Evolutionary conservation across 1,284 basidiomycete genomes (phyloP).

Genomic region (Agroathelia rolfsii): DNA sequence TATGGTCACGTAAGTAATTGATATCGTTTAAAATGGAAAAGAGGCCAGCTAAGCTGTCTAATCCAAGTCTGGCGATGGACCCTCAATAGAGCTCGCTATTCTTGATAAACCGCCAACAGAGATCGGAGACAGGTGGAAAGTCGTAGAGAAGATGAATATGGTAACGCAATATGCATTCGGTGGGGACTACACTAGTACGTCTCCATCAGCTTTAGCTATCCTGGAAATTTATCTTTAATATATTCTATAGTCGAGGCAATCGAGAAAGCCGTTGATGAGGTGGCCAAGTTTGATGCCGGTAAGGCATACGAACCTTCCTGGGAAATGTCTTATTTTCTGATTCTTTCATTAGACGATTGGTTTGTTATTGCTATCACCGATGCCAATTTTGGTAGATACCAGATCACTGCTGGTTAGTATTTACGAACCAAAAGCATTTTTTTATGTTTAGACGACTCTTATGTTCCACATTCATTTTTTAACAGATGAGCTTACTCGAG

Average conservation of each 20-base stretch:
- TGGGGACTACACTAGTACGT: slow-evolving; percentile 51
- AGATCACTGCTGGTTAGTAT: too few species aligned
- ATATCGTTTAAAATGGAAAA: neutral
- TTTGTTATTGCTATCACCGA: slow-evolving; percentile 62
- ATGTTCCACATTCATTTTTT: too few species aligned
- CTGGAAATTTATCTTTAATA: slow-evolving; percentile 4
- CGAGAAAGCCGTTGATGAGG: slow-evolving; percentile 46
- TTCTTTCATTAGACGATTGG: slow-evolving; percentile 41
- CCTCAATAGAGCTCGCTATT: slow-evolving; percentile 43
- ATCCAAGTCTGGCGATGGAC: slow-evolving; percentile 49
- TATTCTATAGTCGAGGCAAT: slow-evolving; percentile 46
- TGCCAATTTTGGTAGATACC: slow-evolving; percentile 55
- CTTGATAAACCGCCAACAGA: slow-evolving; percentile 36
- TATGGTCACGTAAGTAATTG: slow-evolving; percentile 52
- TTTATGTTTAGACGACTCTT: too few species aligned
- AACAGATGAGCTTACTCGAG: slow-evolving; percentile 42
- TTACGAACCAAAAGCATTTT: too few species aligned
- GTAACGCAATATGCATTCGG: slow-evolving; percentile 58
- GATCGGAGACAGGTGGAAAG: slow-evolving; percentile 50
- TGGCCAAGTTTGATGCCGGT: slow-evolving; percentile 55
- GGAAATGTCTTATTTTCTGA: slow-evolving; percentile 2
- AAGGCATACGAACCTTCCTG: slow-evolving; percentile 9
- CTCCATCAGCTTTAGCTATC: slow-evolving; percentile 1
- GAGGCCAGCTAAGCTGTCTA: neutral
- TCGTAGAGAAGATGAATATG: slow-evolving; percentile 58